Conservation (phyloP, 2,329 filamentous ascomycete species). For the Cryphonectria radicalis region DNA sequence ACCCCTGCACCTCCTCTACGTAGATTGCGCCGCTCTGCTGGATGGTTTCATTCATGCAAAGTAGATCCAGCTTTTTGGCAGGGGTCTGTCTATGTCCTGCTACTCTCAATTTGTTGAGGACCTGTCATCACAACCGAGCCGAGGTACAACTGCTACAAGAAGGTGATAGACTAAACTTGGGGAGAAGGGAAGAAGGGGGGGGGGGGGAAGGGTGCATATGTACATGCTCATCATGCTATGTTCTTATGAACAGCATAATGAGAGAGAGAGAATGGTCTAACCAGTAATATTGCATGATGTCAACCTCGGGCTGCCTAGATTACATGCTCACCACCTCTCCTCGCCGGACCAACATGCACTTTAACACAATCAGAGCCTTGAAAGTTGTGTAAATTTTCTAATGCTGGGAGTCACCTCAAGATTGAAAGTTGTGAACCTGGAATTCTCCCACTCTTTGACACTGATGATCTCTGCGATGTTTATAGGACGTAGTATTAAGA, state of each 20-base stretch:
- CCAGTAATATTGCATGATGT: neutral
- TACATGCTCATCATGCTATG: neutral
- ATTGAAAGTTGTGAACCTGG: neutral
- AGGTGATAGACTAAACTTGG: neutral
- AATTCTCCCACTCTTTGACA: too few species aligned
- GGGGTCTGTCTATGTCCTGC: neutral
- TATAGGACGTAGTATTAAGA: neutral
- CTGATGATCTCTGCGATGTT: too few species aligned
- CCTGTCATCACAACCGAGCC: neutral
- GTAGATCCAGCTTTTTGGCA: neutral
- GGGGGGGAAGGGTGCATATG: neutral
- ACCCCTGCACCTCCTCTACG: neutral
- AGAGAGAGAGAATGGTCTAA: neutral
- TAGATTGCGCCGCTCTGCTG: neutral
- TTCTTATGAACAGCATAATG: neutral
- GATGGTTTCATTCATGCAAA: conserved; percentile 1
- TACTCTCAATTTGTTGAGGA: neutral
- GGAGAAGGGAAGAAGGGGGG: neutral
- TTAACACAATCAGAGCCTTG: neutral
- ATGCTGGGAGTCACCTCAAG: neutral
- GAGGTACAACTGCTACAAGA: neutral
- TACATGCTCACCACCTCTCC: neutral
- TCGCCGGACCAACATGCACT: neutral
- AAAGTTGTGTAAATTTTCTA: neutral
- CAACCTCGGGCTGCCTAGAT: neutral